These are phyloP conservation scores for Diutina neorugosa DNA, from an alignment of 1,139 yeast genomes.

Conservation along the genomic window DNA sequence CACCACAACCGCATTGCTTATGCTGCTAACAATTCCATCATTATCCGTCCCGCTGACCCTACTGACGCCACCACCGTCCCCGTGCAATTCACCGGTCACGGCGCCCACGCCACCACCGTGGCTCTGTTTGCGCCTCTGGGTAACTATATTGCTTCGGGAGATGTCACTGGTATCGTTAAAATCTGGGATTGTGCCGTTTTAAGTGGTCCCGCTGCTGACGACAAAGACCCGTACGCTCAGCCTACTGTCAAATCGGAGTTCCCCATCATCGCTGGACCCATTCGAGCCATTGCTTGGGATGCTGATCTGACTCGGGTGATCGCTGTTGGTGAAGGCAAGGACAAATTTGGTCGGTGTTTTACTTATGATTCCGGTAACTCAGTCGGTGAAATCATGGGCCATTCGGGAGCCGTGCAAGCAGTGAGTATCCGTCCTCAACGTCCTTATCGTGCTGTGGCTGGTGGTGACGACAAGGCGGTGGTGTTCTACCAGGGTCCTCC, in stretches of 20 bases:
- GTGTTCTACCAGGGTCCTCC: slow-evolving; percentile 92
- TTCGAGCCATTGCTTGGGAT: slow-evolving; percentile 87
- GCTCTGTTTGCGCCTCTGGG: slow-evolving; percentile 88
- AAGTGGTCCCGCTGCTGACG: slow-evolving; percentile 22
- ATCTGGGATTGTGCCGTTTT: slow-evolving; percentile 59
- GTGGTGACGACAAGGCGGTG: slow-evolving; percentile 73
- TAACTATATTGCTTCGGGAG: slow-evolving; percentile 84
- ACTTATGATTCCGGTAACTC: slow-evolving; percentile 92
- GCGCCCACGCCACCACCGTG: slow-evolving; percentile 52
- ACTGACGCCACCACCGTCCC: slow-evolving; percentile 13
- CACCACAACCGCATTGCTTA: slow-evolving; percentile 63
- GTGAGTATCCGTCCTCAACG: slow-evolving; percentile 80
- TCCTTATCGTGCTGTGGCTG: slow-evolving; percentile 92
- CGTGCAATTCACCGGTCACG: slow-evolving; percentile 64
- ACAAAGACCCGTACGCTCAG: slow-evolving; percentile 22
- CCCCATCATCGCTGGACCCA: slow-evolving; percentile 70
- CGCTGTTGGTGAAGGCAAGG: slow-evolving; percentile 94
- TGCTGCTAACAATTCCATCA: slow-evolving; percentile 70
- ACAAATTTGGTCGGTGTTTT: slow-evolving; percentile 84
- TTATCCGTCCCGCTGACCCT: slow-evolving; percentile 51
- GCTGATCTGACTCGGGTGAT: slow-evolving; percentile 75
- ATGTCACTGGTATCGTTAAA: slow-evolving; percentile 73
- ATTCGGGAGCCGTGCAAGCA: slow-evolving; percentile 72
- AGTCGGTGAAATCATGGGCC: slow-evolving; percentile 93
- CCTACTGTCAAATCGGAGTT: slow-evolving; percentile 68